These are phyloP conservation scores for Phialocephala sp. DNA, from an alignment of 2,329 filamentous ascomycete species.

Conservation along the genomic window DNA sequence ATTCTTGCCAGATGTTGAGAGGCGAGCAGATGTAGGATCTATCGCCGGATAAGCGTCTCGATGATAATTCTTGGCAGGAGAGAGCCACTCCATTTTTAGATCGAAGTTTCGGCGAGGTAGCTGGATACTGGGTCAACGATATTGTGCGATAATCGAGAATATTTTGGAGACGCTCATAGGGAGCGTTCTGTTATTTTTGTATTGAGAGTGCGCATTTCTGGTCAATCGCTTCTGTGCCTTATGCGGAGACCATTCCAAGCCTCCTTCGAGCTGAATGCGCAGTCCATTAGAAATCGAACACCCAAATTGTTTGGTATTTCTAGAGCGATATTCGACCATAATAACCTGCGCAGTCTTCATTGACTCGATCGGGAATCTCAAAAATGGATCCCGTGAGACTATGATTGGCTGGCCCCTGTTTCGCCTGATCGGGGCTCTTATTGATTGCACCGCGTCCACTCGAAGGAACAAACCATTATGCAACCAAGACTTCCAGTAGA, in stretches of 20 bases:
- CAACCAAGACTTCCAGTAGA: neutral
- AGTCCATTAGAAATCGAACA: neutral
- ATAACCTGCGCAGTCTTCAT: neutral
- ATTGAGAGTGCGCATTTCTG: neutral
- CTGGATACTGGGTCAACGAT: neutral
- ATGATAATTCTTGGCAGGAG: conserved; percentile 38
- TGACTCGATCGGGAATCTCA: conserved; percentile 3
- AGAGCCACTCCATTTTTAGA: conserved; percentile 16
- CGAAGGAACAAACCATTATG: neutral
- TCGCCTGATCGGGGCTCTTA: neutral
- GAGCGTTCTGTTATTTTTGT: neutral
- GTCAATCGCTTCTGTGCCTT: neutral
- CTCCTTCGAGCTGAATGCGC: neutral
- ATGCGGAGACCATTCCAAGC: neutral
- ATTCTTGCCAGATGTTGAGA: conserved; percentile 28
- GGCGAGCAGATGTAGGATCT: conserved; percentile 28
- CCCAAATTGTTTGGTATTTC: neutral
- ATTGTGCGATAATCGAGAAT: neutral
- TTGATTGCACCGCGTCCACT: conserved; percentile 4
- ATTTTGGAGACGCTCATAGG: neutral
- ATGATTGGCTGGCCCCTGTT: neutral
- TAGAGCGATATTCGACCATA: neutral
- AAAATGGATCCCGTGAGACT: neutral
- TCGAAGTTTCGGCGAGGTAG: neutral
- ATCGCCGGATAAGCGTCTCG: conserved; percentile 41